Conservation (phyloP, 495 filamentous ascomycete genomes). For the Cladorrhinum samala region DNA sequence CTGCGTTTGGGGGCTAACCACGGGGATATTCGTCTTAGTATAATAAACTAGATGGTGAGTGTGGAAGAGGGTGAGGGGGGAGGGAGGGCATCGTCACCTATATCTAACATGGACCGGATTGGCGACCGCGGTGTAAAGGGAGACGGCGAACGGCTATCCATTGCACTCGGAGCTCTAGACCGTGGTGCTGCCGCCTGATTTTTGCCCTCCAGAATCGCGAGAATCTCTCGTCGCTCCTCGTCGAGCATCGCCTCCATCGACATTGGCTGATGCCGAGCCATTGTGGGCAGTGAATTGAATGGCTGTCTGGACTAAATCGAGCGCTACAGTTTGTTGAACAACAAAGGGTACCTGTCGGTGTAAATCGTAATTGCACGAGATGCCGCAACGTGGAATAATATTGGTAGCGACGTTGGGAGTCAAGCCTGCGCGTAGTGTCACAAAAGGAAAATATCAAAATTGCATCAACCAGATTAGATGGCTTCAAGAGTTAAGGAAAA, state of each 20-base stretch:
- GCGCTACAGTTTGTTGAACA: neutral
- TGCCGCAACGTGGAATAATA: too few relatives aligned
- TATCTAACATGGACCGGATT: slow-evolving; percentile 50
- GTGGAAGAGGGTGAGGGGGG: slow-evolving; percentile 17
- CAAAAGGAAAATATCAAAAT: too few relatives aligned
- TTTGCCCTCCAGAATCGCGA: slow-evolving; percentile 52
- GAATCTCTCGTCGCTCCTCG: slow-evolving; percentile 65
- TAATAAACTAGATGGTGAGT: slow-evolving; percentile 7
- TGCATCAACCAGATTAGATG: too few relatives aligned
- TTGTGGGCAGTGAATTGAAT: slow-evolving; percentile 18
- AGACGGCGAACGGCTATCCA: slow-evolving; percentile 38
- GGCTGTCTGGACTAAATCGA: neutral
- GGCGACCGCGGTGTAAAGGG: slow-evolving; percentile 48
- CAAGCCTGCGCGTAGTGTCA: too few relatives aligned
- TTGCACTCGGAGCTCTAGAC: slow-evolving; percentile 29
- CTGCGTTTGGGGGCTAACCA: slow-evolving; percentile 46
- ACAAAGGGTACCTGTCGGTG: neutral
- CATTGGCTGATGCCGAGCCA: slow-evolving; percentile 36
- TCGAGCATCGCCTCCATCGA: slow-evolving; percentile 67
- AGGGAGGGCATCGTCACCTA: slow-evolving; percentile 33
- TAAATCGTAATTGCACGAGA: too few relatives aligned
- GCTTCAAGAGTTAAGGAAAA: too few relatives aligned
- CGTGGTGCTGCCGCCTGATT: slow-evolving; percentile 25
- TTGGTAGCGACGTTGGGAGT: too few relatives aligned
- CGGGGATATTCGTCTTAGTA: slow-evolving; percentile 23